Evolutionary conservation across 441 rosid genomes (phyloP).

Genomic region (Jatropha podagrica): DNA sequence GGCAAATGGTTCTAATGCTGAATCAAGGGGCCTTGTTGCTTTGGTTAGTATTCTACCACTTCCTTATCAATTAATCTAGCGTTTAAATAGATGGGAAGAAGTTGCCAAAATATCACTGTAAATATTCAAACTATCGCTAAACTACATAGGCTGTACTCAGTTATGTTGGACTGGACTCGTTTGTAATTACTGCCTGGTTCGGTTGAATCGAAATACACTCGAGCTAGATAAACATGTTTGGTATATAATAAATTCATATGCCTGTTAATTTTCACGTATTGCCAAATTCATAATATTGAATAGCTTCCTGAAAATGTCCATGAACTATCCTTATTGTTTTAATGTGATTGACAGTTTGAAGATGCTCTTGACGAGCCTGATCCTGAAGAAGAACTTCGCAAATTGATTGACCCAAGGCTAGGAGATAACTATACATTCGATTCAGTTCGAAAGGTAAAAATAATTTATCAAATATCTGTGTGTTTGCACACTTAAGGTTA

Average conservation of each 20-base stretch:
- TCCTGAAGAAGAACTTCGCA: slow-evolving; percentile 51
- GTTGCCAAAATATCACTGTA: neutral
- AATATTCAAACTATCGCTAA: neutral
- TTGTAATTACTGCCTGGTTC: neutral
- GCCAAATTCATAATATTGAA: neutral
- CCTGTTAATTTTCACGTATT: neutral
- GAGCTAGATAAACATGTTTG: neutral
- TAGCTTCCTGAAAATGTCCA: neutral
- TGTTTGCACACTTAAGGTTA: neutral
- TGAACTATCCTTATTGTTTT: neutral
- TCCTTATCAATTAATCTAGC: neutral
- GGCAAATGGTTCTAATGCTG: slow-evolving; percentile 43
- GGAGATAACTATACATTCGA: slow-evolving; percentile 72
- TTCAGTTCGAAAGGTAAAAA: slow-evolving; percentile 62
- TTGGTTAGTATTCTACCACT: slow-evolving; percentile 52
- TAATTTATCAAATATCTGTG: neutral
- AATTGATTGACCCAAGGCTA: slow-evolving; percentile 72
- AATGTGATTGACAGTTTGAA: slow-evolving; percentile 58
- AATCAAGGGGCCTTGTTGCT: slow-evolving; percentile 82
- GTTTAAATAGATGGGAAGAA: neutral
- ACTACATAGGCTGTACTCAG: neutral
- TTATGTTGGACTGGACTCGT: neutral
- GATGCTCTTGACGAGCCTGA: slow-evolving; percentile 59
- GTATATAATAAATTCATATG: neutral
- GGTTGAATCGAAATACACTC: neutral